Evolutionary conservation across 345 rosid species (phyloP).

Genomic region (Bruguiera parviflora): DNA sequence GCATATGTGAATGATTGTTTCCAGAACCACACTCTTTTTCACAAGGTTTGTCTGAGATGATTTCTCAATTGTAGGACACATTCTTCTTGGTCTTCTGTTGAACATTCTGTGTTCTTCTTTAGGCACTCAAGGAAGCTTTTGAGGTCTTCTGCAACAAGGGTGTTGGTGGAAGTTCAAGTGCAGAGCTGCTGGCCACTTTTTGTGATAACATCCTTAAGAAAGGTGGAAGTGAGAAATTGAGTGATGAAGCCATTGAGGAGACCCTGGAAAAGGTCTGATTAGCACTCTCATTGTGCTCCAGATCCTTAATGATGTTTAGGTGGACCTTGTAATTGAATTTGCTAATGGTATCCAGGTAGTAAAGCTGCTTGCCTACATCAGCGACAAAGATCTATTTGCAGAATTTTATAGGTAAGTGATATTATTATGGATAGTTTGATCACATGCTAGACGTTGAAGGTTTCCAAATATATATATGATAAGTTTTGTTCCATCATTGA

Average conservation of each 20-base stretch:
- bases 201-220: constrained; percentile 42
- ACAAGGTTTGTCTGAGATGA: constrained; percentile 25
- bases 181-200: constrained; percentile 38
- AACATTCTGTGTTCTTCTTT: neutral
- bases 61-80: neutral
- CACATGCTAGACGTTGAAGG: neutral
- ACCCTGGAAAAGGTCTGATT: constrained; percentile 35
- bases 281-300: neutral
- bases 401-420: constrained; percentile 33
- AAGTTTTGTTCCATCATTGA: neutral
- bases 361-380: constrained; percentile 34
- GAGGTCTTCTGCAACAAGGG: constrained; percentile 37
- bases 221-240: constrained; percentile 36
- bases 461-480: neutral
- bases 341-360: constrained; percentile 20
- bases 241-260: constrained; percentile 45
- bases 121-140: constrained; percentile 43
- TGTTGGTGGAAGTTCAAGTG: constrained; percentile 33
- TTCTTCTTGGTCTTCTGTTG: neutral
- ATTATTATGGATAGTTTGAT: neutral
- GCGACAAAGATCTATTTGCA: constrained; percentile 36
- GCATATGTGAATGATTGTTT: constrained; percentile 36
- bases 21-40: constrained; percentile 34
- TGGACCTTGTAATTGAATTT: constrained; percentile 1
- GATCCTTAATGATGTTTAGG: neutral